These are phyloP conservation scores for Colletotrichum sp. DNA, from an alignment of 2,329 filamentous ascomycete genomes.

Conservation along the genomic window DNA sequence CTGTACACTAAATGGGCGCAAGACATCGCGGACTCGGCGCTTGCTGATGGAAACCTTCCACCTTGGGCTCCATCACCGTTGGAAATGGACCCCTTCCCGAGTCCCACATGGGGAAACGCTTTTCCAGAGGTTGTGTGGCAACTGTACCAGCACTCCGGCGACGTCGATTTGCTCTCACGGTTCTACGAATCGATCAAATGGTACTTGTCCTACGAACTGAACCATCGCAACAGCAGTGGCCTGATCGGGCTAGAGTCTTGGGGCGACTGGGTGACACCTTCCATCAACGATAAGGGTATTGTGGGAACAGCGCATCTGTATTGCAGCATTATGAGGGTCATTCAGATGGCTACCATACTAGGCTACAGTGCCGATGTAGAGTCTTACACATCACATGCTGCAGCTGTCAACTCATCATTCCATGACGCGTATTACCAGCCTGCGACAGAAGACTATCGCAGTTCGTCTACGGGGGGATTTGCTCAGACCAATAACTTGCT, in stretches of 20 bases:
- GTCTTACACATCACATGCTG: background rate
- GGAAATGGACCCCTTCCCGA: background rate
- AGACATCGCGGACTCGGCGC: background rate
- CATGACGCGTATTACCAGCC: background rate
- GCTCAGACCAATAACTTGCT: background rate
- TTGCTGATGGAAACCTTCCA: background rate
- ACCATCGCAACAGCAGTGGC: background rate
- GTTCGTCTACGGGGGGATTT: background rate
- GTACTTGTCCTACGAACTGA: rapidly evolving
- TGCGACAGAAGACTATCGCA: background rate
- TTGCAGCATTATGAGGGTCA: background rate
- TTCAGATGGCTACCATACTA: background rate
- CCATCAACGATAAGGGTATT: background rate
- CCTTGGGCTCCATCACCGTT: background rate
- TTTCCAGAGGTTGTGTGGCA: background rate
- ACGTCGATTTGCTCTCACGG: background rate
- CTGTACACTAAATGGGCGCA: background rate
- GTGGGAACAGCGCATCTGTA: background rate
- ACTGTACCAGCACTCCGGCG: background rate
- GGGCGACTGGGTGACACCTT: background rate
- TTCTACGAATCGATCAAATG: background rate
- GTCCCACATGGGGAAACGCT: background rate
- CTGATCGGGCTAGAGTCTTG: background rate
- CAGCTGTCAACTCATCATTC: background rate
- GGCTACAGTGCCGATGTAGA: background rate